These are phyloP conservation scores for Daldinia sp. DNA, from an alignment of 2,329 filamentous ascomycete species.

Conservation along the genomic window DNA sequence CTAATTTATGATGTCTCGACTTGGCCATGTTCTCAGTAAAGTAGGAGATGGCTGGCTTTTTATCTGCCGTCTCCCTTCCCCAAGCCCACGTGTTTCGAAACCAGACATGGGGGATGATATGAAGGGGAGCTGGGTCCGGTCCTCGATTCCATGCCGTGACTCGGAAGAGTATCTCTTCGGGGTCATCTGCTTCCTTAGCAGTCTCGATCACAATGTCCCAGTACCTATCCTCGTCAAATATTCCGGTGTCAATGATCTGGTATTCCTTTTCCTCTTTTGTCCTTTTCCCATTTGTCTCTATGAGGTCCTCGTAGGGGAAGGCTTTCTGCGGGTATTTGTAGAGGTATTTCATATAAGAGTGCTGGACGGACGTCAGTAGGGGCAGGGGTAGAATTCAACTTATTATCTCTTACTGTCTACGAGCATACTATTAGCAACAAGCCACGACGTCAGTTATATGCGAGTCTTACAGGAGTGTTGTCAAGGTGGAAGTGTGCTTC, in stretches of 20 bases:
- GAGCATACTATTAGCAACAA: constrained; percentile 43
- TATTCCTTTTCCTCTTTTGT: constrained; percentile 85
- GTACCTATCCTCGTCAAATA: constrained; percentile 90
- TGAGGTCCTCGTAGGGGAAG: constrained; percentile 91
- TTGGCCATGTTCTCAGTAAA: constrained; percentile 75
- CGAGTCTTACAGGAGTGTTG: constrained; percentile 78
- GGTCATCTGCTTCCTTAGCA: constrained; percentile 91
- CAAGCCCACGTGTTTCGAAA: constrained; percentile 98
- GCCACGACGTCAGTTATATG: background rate
- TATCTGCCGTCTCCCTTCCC: constrained; percentile 80
- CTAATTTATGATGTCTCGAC: constrained; percentile 83
- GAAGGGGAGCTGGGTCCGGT: constrained; percentile 87
- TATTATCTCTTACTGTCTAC: constrained; percentile 59
- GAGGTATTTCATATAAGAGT: constrained; percentile 98
- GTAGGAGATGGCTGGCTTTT: constrained; percentile 82
- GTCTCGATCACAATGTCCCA: constrained; percentile 99
- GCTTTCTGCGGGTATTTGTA: constrained; percentile 96
- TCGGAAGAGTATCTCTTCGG: constrained; percentile 91
- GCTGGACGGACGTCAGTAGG: constrained; percentile 62
- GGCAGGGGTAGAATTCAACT: constrained; percentile 12
- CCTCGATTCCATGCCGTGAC: constrained; percentile 97
- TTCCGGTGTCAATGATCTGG: constrained; percentile 88
- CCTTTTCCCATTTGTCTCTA: constrained; percentile 84
- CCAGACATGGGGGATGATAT: constrained; percentile 95
- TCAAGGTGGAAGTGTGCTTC: constrained; percentile 97